Evolutionary conservation across 495 filamentous ascomycete species (phyloP).

Genomic region (Filosporella fistucella): DNA sequence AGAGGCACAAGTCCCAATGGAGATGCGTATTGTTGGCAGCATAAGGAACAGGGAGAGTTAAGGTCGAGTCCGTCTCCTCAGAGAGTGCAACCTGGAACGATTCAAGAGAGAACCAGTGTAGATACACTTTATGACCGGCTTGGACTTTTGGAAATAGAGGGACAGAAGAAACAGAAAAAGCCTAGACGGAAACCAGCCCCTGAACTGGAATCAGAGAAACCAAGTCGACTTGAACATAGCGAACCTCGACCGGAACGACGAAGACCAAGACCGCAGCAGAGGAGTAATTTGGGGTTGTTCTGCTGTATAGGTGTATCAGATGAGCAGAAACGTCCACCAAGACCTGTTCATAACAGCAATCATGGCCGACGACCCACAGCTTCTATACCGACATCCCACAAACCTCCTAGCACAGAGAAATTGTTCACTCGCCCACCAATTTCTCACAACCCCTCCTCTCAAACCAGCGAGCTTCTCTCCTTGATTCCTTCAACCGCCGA

Average conservation of each 20-base stretch:
- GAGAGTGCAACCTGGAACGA: constrained; percentile 1
- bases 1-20: constrained; percentile 2
- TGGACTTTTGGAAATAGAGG: constrained; percentile 51
- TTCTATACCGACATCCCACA: constrained; percentile 4
- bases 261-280: constrained; percentile 5
- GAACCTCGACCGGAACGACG: constrained; percentile 6
- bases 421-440: constrained; percentile 13
- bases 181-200: constrained; percentile 3
- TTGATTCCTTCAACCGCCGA: constrained; percentile 61
- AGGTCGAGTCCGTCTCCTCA: constrained; percentile 25
- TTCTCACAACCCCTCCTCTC: constrained; percentile 26
- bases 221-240: background rate
- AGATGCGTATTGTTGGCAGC: constrained; percentile 80
- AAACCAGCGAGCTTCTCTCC: constrained; percentile 53
- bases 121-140: constrained; percentile 78
- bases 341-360: constrained; percentile 15
- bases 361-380: constrained; percentile 4
- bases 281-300: constrained; percentile 13
- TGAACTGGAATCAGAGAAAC: constrained; percentile 6
- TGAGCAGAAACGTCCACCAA: constrained; percentile 11
- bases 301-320: constrained; percentile 25
- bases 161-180: constrained; percentile 12
- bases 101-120: constrained; percentile 65
- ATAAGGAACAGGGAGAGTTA: constrained; percentile 75
- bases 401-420: background rate